Evolutionary conservation across 768 basidiomycete species (phyloP).

Genomic region (Phaeotremella skinneri): DNA sequence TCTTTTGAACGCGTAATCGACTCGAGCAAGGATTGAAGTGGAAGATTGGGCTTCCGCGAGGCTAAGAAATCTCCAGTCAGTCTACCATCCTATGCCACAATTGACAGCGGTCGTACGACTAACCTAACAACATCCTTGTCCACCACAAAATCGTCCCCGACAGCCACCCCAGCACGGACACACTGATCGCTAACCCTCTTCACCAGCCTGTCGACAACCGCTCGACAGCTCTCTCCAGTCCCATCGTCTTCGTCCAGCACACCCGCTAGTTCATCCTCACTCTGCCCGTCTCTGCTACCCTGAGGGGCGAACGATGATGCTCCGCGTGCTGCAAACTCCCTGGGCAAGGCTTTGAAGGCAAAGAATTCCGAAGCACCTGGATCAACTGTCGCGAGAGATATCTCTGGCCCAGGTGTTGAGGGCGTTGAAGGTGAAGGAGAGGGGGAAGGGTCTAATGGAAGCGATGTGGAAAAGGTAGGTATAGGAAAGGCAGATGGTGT

Average conservation of each 20-base stretch:
- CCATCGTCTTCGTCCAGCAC: constrained; percentile 58
- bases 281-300: constrained; percentile 15
- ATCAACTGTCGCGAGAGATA: not conserved
- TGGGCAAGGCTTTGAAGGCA: constrained; percentile 53
- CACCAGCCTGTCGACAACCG: constrained; percentile 73
- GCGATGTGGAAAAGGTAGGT: constrained; percentile 69
- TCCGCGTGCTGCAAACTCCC: constrained; percentile 37
- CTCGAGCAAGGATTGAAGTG: constrained; percentile 83
- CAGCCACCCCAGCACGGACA: constrained; percentile 59
- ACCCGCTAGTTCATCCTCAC: constrained; percentile 36
- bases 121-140: constrained; percentile 79
- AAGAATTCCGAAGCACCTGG: constrained; percentile 40
- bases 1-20: constrained; percentile 90
- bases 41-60: constrained; percentile 76
- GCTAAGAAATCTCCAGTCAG: constrained; percentile 55
- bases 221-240: constrained; percentile 63
- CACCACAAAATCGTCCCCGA: constrained; percentile 57
- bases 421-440: constrained; percentile 50
- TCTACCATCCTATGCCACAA: not conserved
- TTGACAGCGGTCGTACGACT: constrained; percentile 28
- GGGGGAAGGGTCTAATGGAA: constrained; percentile 67
- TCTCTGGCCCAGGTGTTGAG: not conserved
- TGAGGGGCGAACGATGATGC: constrained; percentile 3
- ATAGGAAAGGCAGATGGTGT: not conserved
- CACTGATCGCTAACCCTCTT: constrained; percentile 69